Percentiles rank a stretch among this genome's conserved stretches.
These are phyloP conservation scores for Aspergillus campestris DNA, from an alignment of 495 filamentous ascomycete species.

Conservation along the genomic window DNA sequence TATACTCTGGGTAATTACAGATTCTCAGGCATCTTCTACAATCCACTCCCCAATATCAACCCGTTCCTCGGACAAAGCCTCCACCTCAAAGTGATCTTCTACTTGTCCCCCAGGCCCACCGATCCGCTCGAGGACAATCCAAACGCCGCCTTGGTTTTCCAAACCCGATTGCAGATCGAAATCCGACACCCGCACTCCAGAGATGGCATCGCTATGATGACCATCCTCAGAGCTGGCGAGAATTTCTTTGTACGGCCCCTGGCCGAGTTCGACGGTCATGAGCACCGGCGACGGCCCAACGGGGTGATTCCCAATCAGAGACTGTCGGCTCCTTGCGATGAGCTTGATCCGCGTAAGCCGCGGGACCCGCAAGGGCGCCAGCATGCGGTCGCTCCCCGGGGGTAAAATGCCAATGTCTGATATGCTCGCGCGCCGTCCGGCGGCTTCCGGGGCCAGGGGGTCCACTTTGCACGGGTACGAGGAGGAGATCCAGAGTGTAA, in stretches of 20 bases:
- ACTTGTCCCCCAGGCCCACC: slow-evolving; percentile 43
- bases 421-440: slow-evolving; percentile 53
- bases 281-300: slow-evolving; percentile 48
- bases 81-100: slow-evolving; percentile 53
- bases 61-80: slow-evolving; percentile 58
- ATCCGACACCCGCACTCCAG: slow-evolving; percentile 61
- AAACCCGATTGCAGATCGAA: slow-evolving; percentile 58
- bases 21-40: slow-evolving; percentile 27
- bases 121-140: slow-evolving; percentile 73
- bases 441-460: slow-evolving; percentile 55
- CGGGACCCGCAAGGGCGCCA: slow-evolving; percentile 40
- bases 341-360: slow-evolving; percentile 53
- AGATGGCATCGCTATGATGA: slow-evolving; percentile 57
- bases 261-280: slow-evolving; percentile 58
- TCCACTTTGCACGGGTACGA: slow-evolving; percentile 41
- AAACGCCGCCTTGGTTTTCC: slow-evolving; percentile 45
- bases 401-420: slow-evolving; percentile 42
- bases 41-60: slow-evolving; percentile 54
- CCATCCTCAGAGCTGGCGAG: slow-evolving; percentile 53
- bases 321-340: slow-evolving; percentile 36
- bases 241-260: slow-evolving; percentile 54
- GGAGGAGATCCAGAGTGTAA: slow-evolving; percentile 64
- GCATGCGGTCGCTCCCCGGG: slow-evolving; percentile 42
- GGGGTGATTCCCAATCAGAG: slow-evolving; percentile 26
- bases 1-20: background rate